Conservation (phyloP, 2,329 filamentous ascomycete species). For the Calonectria naviculata region DNA sequence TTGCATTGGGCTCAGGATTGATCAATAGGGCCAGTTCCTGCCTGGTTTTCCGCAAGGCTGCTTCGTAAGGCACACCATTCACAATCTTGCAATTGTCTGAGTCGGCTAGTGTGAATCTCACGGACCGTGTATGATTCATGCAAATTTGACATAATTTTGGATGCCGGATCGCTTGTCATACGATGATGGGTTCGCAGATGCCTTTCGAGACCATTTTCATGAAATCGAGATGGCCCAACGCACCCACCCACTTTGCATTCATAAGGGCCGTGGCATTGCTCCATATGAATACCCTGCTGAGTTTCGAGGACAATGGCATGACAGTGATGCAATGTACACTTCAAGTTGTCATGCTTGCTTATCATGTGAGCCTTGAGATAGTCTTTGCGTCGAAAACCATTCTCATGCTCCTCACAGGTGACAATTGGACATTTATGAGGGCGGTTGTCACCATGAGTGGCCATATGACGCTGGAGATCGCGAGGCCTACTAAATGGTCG, state of each 20-base stretch:
- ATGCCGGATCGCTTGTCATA: rapidly evolving
- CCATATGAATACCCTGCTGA: not conserved
- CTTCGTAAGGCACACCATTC: not conserved
- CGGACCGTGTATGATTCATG: not conserved
- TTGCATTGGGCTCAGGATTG: too few relatives aligned
- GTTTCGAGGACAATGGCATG: not conserved
- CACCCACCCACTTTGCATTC: not conserved
- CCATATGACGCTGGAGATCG: not conserved
- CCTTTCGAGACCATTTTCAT: not conserved
- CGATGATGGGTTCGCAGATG: not conserved
- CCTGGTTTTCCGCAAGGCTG: too few relatives aligned
- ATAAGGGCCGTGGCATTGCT: not conserved
- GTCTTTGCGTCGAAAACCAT: not conserved
- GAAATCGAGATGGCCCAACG: not conserved
- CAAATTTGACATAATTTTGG: not conserved
- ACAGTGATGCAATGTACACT: not conserved
- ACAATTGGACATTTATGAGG: not conserved
- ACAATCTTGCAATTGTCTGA: not conserved
- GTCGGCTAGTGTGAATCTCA: not conserved
- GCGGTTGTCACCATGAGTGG: not conserved
- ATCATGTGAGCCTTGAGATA: not conserved
- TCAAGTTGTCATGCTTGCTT: not conserved
- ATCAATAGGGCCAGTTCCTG: too few relatives aligned
- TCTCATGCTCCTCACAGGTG: not conserved
- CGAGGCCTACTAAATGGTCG: not conserved